phyloP scores from a whole-genome alignment of 441 rosid genomes.

The Adansonia gregorii region DNA sequence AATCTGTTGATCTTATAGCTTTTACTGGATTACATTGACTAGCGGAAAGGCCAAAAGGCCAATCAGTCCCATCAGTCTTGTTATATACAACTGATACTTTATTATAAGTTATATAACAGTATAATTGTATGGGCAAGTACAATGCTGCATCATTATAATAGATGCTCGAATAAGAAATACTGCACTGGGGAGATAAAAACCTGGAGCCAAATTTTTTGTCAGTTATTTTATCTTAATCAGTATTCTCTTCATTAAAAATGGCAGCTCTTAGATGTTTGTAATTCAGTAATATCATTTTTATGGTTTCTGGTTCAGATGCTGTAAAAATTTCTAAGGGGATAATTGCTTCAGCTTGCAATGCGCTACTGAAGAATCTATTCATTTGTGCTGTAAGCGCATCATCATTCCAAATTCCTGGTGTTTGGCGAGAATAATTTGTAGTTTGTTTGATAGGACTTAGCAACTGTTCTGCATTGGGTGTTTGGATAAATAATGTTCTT shows the following conservation, averaged over 20 bases:
- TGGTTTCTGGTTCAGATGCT: background rate
- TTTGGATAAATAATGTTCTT: slow-evolving; percentile 15
- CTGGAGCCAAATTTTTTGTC: background rate
- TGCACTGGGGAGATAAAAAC: background rate
- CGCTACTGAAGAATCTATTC: background rate
- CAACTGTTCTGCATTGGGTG: background rate
- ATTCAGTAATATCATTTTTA: background rate
- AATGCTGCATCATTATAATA: background rate
- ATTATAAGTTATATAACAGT: background rate
- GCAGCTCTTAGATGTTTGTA: slow-evolving; percentile 1
- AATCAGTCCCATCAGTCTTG: background rate
- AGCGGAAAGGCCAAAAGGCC: background rate
- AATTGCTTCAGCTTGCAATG: slow-evolving; percentile 14
- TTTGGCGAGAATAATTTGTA: slow-evolving; percentile 8
- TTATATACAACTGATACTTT: background rate
- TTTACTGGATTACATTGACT: background rate
- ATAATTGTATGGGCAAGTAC: too few species aligned
- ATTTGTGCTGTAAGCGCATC: background rate
- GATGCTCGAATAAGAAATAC: slow-evolving; percentile 5
- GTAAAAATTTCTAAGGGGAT: background rate
- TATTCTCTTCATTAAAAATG: background rate
- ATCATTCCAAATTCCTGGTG: background rate
- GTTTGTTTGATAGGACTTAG: background rate
- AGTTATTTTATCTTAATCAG: background rate
- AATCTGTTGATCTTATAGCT: background rate